Evolutionary conservation across 225 moss, liverwort and hornwort genomes (phyloP).

Genomic region (Polytrichum commune): DNA sequence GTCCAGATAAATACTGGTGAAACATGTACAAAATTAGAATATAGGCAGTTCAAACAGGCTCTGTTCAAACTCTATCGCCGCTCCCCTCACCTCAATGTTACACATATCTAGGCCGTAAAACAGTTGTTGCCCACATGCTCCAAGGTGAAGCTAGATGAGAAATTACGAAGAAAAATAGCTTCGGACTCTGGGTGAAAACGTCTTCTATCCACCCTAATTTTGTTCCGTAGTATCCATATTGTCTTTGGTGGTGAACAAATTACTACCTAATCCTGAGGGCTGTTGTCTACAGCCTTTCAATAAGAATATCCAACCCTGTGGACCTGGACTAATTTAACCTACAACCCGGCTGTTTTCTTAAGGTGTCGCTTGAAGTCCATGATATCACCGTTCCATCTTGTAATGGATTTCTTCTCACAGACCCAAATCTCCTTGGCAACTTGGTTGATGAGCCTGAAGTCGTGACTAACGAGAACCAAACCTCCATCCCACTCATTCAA

Average conservation of each 20-base stretch:
- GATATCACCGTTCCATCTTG: conserved; percentile 81
- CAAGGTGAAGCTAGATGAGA: conserved; percentile 5
- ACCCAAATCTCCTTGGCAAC: conserved; percentile 89
- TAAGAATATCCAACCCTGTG: conserved; percentile 3
- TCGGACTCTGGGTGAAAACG: not conserved
- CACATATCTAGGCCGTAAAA: conserved; percentile 9
- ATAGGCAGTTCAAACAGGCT: not conserved
- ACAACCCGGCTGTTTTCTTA: conserved; percentile 82
- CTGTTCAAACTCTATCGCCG: conserved; percentile 1
- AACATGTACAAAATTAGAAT: conserved; percentile 1
- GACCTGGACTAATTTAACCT: conserved; percentile 16
- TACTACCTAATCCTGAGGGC: conserved; percentile 21
- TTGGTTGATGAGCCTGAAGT: conserved; percentile 88
- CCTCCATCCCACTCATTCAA: conserved; percentile 91
- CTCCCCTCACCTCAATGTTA: conserved; percentile 12
- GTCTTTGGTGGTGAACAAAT: not conserved
- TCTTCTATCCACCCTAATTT: conserved; percentile 14
- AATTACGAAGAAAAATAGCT: conserved; percentile 2
- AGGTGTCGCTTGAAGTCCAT: conserved; percentile 90
- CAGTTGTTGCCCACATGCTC: conserved; percentile 13
- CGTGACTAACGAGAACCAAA: conserved; percentile 77
- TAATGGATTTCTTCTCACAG: conserved; percentile 72
- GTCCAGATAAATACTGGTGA: conserved; percentile 3
- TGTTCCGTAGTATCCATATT: conserved; percentile 12
- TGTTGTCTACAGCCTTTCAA: not conserved